These are phyloP conservation scores for Lathyrus aphaca DNA, from an alignment of 306 rosid species.

Conservation along the genomic window DNA sequence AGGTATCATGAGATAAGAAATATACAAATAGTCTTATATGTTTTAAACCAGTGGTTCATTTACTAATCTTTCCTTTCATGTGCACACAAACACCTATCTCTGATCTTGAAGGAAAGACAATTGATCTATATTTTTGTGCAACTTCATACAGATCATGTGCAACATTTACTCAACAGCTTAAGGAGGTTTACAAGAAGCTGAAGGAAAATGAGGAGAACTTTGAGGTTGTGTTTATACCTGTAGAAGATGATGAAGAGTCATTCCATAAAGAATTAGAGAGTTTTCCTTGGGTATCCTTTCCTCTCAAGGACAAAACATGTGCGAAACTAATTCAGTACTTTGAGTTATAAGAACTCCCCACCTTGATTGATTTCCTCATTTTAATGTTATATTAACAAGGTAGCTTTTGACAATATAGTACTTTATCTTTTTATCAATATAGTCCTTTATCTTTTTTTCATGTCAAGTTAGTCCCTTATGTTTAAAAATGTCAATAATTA, in stretches of 20 bases:
- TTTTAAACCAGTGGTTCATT: conserved; percentile 15
- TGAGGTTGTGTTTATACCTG: conserved; percentile 65
- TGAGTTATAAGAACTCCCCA: conserved; percentile 59
- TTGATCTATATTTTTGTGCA: conserved; percentile 62
- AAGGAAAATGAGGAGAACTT: conserved; percentile 59
- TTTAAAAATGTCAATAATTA: no score
- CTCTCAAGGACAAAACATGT: conserved; percentile 54
- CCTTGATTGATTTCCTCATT: no score
- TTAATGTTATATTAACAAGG: no score
- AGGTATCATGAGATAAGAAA: no score
- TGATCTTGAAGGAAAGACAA: conserved; percentile 70
- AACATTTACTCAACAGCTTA: conserved; percentile 54
- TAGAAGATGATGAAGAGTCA: no score
- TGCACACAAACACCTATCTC: conserved; percentile 55
- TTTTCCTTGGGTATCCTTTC: conserved; percentile 71
- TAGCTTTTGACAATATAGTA: no score
- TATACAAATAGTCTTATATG: no score
- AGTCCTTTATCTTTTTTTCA: no score
- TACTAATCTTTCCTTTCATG: conserved; percentile 26
- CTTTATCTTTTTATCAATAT: no score
- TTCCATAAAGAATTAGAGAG: conserved; percentile 47
- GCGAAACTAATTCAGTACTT: conserved; percentile 53
- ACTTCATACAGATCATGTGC: conserved; percentile 29
- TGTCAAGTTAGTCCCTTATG: no score
- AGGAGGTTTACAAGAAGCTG: conserved; percentile 58